Base-by-base conservation (phyloP, 495 filamentous ascomycete species). In the Aspergillus kassunensis region DNA sequence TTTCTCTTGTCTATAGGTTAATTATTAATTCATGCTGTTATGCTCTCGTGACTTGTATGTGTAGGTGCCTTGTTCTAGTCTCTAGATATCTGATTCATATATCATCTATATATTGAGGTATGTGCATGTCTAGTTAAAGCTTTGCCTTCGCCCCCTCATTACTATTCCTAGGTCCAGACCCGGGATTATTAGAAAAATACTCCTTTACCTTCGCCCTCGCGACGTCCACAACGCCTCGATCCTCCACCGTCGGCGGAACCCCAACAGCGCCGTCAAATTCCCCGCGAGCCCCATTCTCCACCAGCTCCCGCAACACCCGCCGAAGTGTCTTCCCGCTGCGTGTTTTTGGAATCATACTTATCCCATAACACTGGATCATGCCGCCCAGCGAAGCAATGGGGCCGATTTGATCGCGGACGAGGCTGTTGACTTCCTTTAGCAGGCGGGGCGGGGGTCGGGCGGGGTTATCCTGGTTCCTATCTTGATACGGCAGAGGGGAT, bases 311-410 rank as follows among this genome's bases (percentile, higher is more conserved):
- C 69, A 96, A 60, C 24, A 93, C 88, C 49, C 91, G 74, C 12
- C 92, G 73, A 51, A 96, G 61, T 23, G 88, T 95, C 79, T 96
- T 96, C 4, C 91, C 91, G 21, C 83, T 88, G 19, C 91, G 69
- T 24, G 91, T 97, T 73, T 90, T 91, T 6, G 91, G 91, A 44
- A 96, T 95, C 80, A 95, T 91, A 13, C 86, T 88, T 80, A 95
- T 91, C n/a, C 86, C 88, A 34, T 81, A 81, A 7, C 89, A 87
- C 54, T 87, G 82, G 25, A 96, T 89, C 58, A 96, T 85, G 2
- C 90, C 90, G 16, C 89, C 89, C 0, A 97, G 71, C 2, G 78
- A 80, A 0, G 91, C 91, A 51, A 97, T 96, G 8, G 88, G 82
- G 12, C 91, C 91, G 29, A 97, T 93, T 61, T 93, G 88, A 24